Conservation (phyloP, 306 rosid species). For the Trifolium pratense region DNA sequence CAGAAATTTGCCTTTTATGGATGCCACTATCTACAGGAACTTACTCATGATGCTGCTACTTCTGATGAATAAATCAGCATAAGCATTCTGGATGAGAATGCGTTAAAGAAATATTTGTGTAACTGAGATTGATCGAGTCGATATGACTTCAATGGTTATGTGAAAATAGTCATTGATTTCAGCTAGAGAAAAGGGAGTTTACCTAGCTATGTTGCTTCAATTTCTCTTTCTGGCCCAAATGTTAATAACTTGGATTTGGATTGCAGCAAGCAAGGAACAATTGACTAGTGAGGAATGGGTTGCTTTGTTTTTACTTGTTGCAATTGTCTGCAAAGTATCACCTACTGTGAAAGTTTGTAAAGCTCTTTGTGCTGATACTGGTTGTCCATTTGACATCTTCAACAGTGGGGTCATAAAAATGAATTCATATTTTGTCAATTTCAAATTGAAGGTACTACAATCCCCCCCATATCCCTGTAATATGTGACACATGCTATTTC, state of each 20-base stretch:
- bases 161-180: constrained; percentile 23
- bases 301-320: constrained; percentile 13
- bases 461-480: constrained; percentile 2
- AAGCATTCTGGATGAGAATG: constrained; percentile 28
- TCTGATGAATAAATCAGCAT: constrained; percentile 39
- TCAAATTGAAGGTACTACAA: constrained; percentile 15
- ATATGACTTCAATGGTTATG: constrained; percentile 30
- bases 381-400: constrained; percentile 2
- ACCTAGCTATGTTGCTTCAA: constrained; percentile 12
- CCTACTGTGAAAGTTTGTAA: not conserved
- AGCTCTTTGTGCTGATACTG: constrained; percentile 14
- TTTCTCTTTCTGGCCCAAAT: constrained; percentile 16
- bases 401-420: not conserved
- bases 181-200: constrained; percentile 24
- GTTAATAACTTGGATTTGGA: constrained; percentile 20
- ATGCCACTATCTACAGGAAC: constrained; percentile 20
- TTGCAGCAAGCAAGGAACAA: not conserved
- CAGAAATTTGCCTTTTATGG: constrained; percentile 32
- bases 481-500: not conserved
- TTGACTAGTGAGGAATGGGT: not conserved
- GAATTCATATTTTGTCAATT: constrained; percentile 1
- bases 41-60: constrained; percentile 34
- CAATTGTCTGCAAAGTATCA: not conserved
- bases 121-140: constrained; percentile 7
- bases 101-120: constrained; percentile 29